Conservation (phyloP, 2,329 filamentous ascomycete genomes). For the Coniella lustricola region DNA sequence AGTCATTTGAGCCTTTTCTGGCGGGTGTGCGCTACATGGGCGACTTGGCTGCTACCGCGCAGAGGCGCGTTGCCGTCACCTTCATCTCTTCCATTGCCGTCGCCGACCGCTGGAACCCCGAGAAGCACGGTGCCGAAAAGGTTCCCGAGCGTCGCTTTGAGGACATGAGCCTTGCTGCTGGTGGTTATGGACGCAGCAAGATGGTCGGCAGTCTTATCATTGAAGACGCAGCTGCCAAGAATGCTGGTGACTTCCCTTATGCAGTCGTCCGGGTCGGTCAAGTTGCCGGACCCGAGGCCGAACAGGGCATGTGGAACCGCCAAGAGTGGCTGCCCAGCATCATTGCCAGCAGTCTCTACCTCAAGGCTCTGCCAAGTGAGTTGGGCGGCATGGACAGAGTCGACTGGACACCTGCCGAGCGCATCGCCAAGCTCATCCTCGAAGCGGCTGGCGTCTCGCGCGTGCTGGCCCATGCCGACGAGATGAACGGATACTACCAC, state of each 20-base stretch:
- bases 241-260: slow-evolving; percentile 27
- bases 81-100: slow-evolving; percentile 35
- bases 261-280: slow-evolving; percentile 37
- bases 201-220: slow-evolving; percentile 32
- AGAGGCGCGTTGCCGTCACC: slow-evolving; percentile 28
- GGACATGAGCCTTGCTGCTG: slow-evolving; percentile 24
- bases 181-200: slow-evolving; percentile 35
- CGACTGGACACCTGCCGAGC: slow-evolving; percentile 46
- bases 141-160: slow-evolving; percentile 30
- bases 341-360: slow-evolving; percentile 37
- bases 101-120: slow-evolving; percentile 25
- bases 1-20: slow-evolving; percentile 41
- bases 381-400: slow-evolving; percentile 36
- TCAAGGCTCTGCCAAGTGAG: slow-evolving; percentile 36
- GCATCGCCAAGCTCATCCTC: slow-evolving; percentile 35
- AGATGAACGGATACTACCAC: slow-evolving; percentile 35
- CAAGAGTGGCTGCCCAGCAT: slow-evolving; percentile 48
- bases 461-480: slow-evolving; percentile 17
- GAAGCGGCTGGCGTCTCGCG: slow-evolving; percentile 28
- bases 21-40: slow-evolving; percentile 40
- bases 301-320: slow-evolving; percentile 41
- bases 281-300: slow-evolving; percentile 31
- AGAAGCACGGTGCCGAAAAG: neutral
- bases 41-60: slow-evolving; percentile 29
- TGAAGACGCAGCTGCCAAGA: slow-evolving; percentile 25